phyloP scores from a whole-genome alignment of 2,329 filamentous ascomycete genomes.

The Bipolaris cookei region DNA sequence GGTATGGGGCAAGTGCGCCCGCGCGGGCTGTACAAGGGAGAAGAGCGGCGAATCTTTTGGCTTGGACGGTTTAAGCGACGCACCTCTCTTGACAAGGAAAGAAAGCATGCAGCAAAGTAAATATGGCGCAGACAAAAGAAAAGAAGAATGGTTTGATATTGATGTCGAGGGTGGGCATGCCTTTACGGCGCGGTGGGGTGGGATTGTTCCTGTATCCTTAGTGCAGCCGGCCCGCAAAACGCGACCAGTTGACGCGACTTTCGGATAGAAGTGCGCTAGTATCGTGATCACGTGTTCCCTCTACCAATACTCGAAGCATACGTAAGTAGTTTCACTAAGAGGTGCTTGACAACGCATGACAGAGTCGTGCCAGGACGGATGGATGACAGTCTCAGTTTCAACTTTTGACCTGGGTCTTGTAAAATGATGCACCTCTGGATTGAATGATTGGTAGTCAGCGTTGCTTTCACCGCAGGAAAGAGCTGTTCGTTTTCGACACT shows the following conservation, averaged over 20 bases:
- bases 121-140: slow-evolving; percentile 32
- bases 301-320: slow-evolving; percentile 9
- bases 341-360: slow-evolving; percentile 1
- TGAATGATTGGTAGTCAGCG: not conserved
- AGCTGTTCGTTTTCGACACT: not conserved
- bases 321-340: slow-evolving; percentile 2
- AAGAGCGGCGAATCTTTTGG: slow-evolving; percentile 28
- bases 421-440: not conserved
- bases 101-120: slow-evolving; percentile 50
- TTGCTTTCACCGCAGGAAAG: not conserved
- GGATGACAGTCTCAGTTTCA: not conserved
- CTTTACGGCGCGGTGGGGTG: slow-evolving; percentile 22
- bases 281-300: slow-evolving; percentile 11
- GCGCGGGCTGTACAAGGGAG: slow-evolving; percentile 24
- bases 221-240: slow-evolving; percentile 24
- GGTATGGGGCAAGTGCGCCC: slow-evolving; percentile 26
- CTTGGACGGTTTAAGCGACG: slow-evolving; percentile 42
- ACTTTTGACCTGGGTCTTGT: not conserved
- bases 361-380: not conserved
- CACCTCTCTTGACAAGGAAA: slow-evolving; percentile 37
- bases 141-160: slow-evolving; percentile 30
- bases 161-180: slow-evolving; percentile 33
- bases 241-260: slow-evolving; percentile 25
- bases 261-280: slow-evolving; percentile 14
- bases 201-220: slow-evolving; percentile 17